phyloP scores from a whole-genome alignment of 176 grass and related monocot species.

The Zoysia pacifica region DNA sequence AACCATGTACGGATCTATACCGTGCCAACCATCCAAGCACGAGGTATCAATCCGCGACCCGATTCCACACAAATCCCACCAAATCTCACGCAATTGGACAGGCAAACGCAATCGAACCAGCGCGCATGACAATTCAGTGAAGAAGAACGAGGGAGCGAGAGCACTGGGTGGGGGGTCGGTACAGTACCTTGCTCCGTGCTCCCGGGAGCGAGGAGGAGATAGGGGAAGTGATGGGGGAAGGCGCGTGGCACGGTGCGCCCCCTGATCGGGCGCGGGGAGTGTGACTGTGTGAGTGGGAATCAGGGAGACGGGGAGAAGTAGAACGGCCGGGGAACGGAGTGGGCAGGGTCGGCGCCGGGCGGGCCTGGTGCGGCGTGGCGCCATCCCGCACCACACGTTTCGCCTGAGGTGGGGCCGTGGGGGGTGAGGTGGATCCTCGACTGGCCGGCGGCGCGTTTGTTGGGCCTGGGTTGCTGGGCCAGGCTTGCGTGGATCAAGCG shows the following conservation, averaged over 20 bases:
- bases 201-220: neutral
- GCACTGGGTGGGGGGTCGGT: neutral
- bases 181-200: slow-evolving; percentile 47
- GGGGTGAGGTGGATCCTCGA: neutral
- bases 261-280: neutral
- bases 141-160: neutral
- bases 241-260: neutral
- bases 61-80: neutral
- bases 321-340: neutral
- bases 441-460: neutral
- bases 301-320: neutral
- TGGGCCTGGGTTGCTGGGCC: neutral
- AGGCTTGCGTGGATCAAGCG: neutral
- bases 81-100: neutral
- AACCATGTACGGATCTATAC: slow-evolving; percentile 25
- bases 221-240: neutral
- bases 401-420: neutral
- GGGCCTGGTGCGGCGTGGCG: slow-evolving; percentile 13
- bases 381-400: neutral
- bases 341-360: neutral
- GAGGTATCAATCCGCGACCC: neutral
- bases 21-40: neutral
- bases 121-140: neutral
- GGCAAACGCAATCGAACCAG: neutral
- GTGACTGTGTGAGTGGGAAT: too few relatives aligned